Evolutionary conservation across 148 eudicot genomes (phyloP), one percentile per base, ranked within the genome.

Genomic region (Talinum fruticosum): DNA sequence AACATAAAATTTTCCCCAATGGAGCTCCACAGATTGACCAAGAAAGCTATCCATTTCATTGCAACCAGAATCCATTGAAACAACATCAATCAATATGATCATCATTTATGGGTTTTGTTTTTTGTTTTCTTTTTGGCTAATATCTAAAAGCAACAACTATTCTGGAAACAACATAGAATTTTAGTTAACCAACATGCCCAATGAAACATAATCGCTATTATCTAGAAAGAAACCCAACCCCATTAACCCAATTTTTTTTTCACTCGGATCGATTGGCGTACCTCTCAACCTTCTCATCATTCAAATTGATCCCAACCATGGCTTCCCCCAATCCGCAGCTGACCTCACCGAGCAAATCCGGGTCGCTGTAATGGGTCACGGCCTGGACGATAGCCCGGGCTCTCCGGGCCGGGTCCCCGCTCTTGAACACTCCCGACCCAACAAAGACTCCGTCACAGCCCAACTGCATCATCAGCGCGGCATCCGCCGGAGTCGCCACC

Each of bases 401-500:
- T 32, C 90, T 76, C 71, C 80, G 80, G 0, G 91, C 92, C 1
- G 98, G 96, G 77, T 94, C 93, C 7, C 87, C 87, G 34, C 92
- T 89, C 87, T 90, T 91, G 79, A 94, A 92, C 75, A 94, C 90
- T 18, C 94, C 98, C 0, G 92, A 90, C 4, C 97, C 97, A 2
- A 94, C 89, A 64, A 92, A 94, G 51, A 94, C 95, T 0, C 97
- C 98, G 34, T 94, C 98, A 68, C 97, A 90, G 0, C 98, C 97
- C 77, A 95, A 76, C 81, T 92, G 97, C 96, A 92, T 95, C 98
- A 95, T 92, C 81, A 95, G 66, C 10, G 98, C 98, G 0, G 98
- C 98, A 72, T 92, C 97, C 0, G 97, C 97, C 10, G 98, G 98
- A 0, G 98, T 95, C 3, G 91, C 89, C 28, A 95, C 97, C 5